Evolutionary conservation across 2,329 filamentous ascomycete genomes (phyloP).

Genomic region (Trichoderma pleuroti): DNA sequence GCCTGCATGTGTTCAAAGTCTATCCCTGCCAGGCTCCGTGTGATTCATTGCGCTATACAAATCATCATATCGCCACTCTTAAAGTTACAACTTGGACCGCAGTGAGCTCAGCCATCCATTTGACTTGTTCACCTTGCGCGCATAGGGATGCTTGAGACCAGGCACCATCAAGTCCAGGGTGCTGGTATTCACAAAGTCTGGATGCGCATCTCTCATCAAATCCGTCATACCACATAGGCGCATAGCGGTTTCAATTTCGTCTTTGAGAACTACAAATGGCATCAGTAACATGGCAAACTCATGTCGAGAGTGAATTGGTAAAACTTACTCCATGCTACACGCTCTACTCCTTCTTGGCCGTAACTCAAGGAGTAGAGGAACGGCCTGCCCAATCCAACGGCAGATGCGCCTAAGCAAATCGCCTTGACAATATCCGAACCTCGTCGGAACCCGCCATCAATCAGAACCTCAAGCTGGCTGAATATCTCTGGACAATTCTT

Average conservation of each 20-base stretch:
- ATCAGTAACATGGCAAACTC: background rate
- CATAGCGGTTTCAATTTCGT: constrained; percentile 13
- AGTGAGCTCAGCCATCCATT: constrained; percentile 1
- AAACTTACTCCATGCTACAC: constrained; percentile 1
- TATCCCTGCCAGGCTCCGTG: too few relatives aligned
- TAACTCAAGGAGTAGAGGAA: constrained; percentile 6
- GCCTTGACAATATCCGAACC: constrained; percentile 13
- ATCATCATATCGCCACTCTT: background rate
- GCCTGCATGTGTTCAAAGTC: background rate
- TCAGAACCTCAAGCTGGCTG: constrained; percentile 2
- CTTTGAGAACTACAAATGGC: background rate
- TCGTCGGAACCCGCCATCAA: constrained; percentile 9
- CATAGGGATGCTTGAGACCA: background rate
- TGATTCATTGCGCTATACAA: background rate
- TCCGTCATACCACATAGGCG: constrained; percentile 11
- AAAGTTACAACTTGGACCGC: background rate
- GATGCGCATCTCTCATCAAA: constrained; percentile 12
- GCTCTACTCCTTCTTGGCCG: constrained; percentile 10
- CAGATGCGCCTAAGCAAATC: constrained; percentile 5
- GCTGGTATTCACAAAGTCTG: constrained; percentile 11
- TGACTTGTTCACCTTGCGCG: constrained; percentile 2
- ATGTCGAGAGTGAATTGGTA: rapidly evolving
- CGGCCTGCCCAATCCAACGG: constrained; percentile 5
- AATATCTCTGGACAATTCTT: constrained; percentile 12
- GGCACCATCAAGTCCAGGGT: constrained; percentile 8